A percentile compares a stretch with the other conserved stretches of the same genome.
Evolutionary conservation across 2,329 filamentous ascomycete species (phyloP).

Genomic region (Hymenoscyphus fructigenus): DNA sequence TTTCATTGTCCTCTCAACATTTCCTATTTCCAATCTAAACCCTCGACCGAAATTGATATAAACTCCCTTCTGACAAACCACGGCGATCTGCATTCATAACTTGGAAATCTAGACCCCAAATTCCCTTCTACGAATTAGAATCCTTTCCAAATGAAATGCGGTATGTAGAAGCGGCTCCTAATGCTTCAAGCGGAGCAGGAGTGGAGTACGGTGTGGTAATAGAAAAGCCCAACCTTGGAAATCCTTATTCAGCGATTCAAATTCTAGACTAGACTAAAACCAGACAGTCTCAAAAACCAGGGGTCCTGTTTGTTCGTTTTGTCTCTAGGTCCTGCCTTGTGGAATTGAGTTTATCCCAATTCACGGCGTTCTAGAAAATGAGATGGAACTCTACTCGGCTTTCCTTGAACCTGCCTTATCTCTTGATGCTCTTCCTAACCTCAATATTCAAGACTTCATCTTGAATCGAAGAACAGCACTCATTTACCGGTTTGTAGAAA

Average conservation of each 20-base stretch:
- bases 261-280: neutral
- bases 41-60: neutral
- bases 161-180: neutral
- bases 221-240: constrained; percentile 1
- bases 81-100: neutral
- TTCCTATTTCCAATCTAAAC: neutral
- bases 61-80: neutral
- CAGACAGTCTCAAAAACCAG: neutral
- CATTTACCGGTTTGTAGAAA: neutral
- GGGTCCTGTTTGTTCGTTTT: neutral
- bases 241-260: neutral
- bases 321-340: neutral
- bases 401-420: neutral
- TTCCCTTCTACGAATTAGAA: neutral
- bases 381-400: neutral
- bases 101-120: neutral
- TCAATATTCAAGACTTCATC: neutral
- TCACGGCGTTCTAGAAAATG: constrained; percentile 1
- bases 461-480: neutral
- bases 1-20: neutral
- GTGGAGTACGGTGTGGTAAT: neutral
- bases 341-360: constrained; percentile 2
- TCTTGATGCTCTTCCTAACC: neutral
- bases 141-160: neutral
- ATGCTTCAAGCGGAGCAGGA: neutral